Base-by-base conservation (phyloP, 1,284 basidiomycete species). In the Athelia sp. region DNA sequence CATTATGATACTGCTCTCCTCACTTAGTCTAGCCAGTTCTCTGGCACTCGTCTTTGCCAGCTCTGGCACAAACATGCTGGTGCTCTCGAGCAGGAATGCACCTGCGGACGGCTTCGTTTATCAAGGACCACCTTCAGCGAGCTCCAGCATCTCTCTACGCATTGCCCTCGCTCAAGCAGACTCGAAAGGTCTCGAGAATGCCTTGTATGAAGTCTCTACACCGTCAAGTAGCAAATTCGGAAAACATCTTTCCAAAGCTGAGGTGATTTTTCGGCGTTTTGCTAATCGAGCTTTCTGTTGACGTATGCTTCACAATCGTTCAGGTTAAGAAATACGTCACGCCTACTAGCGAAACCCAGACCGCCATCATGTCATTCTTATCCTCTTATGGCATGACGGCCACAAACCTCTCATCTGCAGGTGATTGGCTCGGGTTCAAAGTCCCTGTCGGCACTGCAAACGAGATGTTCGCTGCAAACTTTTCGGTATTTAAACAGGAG, bases 371-470 rank as follows among this genome's bases (percentile, higher is more conserved):
- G 32, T 46, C 64, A 15, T 75, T 70, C 68, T 58, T 75, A 8
- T 49, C 58, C 8, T 62, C 62, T 35, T 65, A 74, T 53, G 65
- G 60, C 11, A 58, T 75, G 43, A 61, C 49, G 15, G 60, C 66
- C n/a, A 58, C 55, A 45, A 56, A 59, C 3, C 50, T 60, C 36
- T 64, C 69, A 9, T 59, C 66, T 47, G 65, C 62, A 32, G 71
- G 70, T 6, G 72, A 75, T 52, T 75, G 72, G 72, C 50, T 75
- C 34, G 51, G 59, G 3, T 61, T 76, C 54, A 58, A 63, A 11
- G 56, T 70, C 17, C 62, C 71, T 10, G 64, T 72, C 34, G 59
- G 62, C 51, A 62, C 72, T 53, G 72, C 71, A 3, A 72, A 65
- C 55, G 55, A 59, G 47, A 57, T 76, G n/a, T 60, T 76, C 46